Percentiles rank a stretch among this genome's conserved stretches.
phyloP scores from a whole-genome alignment of 1,284 basidiomycete species.

The Malassezia vespertilionis region DNA sequence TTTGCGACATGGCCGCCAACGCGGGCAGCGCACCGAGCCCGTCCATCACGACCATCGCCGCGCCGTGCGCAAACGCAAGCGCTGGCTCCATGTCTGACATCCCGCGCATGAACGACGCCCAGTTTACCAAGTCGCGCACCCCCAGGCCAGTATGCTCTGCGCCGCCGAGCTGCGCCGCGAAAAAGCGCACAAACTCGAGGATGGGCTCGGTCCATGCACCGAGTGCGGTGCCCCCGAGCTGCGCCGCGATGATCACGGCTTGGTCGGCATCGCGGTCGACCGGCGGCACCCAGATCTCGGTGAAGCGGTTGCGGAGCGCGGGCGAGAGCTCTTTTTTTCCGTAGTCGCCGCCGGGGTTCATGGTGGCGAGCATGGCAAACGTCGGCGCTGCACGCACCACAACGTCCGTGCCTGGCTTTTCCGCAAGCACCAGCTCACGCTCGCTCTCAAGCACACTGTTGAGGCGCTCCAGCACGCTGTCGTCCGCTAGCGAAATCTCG shows the following conservation, averaged over 20 bases:
- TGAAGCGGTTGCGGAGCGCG: slow-evolving; percentile 92
- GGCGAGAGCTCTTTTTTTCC: slow-evolving; percentile 98
- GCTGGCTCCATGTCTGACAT: slow-evolving; percentile 39
- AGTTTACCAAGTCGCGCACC: slow-evolving; percentile 81
- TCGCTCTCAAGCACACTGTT: slow-evolving; percentile 91
- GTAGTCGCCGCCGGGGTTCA: slow-evolving; percentile 99
- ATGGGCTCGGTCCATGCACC: slow-evolving; percentile 57
- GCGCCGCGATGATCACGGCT: slow-evolving; percentile 63
- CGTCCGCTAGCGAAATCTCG: slow-evolving; percentile 94
- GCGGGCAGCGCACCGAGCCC: slow-evolving; percentile 46
- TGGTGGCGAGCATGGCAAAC: slow-evolving; percentile 91
- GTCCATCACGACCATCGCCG: slow-evolving; percentile 48
- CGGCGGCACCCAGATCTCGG: slow-evolving; percentile 95
- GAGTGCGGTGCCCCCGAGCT: slow-evolving; percentile 57
- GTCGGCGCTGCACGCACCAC: slow-evolving; percentile 24
- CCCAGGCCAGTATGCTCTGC: slow-evolving; percentile 50
- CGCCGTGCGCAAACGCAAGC: slow-evolving; percentile 48
- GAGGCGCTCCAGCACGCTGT: slow-evolving; percentile 90
- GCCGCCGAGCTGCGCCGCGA: slow-evolving; percentile 60
- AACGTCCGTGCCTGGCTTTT: slow-evolving; percentile 48
- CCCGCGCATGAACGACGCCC: slow-evolving; percentile 77
- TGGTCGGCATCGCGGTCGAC: slow-evolving; percentile 68
- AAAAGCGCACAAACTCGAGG: slow-evolving; percentile 73
- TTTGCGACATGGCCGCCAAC: slow-evolving; percentile 49
- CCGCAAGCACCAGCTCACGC: slow-evolving; percentile 80